Conservation (phyloP, 345 rosid species). For the Dimocarpus longan region DNA sequence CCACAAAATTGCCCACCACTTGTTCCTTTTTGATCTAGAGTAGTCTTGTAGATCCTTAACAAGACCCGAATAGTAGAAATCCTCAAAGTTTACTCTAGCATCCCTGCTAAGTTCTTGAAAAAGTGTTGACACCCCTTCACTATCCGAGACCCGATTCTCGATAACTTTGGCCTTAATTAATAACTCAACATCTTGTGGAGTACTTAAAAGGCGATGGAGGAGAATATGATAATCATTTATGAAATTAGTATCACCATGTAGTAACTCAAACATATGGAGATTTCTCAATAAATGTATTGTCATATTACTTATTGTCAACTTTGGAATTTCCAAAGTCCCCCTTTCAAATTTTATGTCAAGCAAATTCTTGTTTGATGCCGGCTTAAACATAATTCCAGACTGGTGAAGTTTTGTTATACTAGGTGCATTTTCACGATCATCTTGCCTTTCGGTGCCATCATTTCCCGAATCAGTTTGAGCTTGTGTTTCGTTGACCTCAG, state of each 20-base stretch:
- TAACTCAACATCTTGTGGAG: slow-evolving; percentile 4
- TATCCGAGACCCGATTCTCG: neutral
- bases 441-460: too few relatives aligned
- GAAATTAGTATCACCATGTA: neutral
- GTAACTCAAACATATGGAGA: slow-evolving; percentile 14
- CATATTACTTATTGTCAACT: fast-evolving
- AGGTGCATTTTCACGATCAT: too few relatives aligned
- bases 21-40: neutral
- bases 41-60: neutral
- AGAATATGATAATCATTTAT: neutral
- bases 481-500: too few relatives aligned
- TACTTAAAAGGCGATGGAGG: neutral
- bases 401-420: too few relatives aligned
- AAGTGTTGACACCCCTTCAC: neutral
- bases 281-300: neutral
- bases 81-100: neutral
- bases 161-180: slow-evolving; percentile 1
- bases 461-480: too few relatives aligned
- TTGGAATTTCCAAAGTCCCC: slow-evolving; percentile 26
- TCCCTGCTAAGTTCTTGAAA: neutral
- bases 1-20: neutral
- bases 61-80: neutral
- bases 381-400: too few relatives aligned
- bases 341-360: slow-evolving; percentile 18
- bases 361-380: neutral